Evolutionary conservation across 108 stramenopile species (phyloP).

Genomic region (Skeletonema grethae): DNA sequence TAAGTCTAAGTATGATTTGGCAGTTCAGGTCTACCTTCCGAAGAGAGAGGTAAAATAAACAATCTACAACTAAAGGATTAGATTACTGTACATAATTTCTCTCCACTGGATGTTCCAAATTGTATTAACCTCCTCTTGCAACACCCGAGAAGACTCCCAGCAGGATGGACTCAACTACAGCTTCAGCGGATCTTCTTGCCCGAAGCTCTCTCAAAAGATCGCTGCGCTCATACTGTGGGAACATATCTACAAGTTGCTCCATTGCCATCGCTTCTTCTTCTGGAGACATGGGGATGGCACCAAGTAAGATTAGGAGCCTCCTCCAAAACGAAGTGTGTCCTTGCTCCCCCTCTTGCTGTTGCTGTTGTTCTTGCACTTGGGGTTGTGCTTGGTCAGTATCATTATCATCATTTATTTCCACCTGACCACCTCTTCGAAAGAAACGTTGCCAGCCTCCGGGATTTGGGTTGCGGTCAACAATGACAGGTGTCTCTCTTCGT

Average conservation of each 20-base stretch:
- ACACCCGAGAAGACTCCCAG: constrained; percentile 62
- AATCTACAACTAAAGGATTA: too few species aligned
- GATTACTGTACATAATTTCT: neutral
- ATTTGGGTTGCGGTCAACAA: constrained; percentile 28
- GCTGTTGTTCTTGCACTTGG: constrained; percentile 19
- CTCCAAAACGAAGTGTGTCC: constrained; percentile 57
- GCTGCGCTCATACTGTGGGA: constrained; percentile 73
- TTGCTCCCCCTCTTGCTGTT: constrained; percentile 34
- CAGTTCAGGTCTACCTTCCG: too few species aligned
- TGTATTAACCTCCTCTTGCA: constrained; percentile 36
- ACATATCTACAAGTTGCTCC: constrained; percentile 75
- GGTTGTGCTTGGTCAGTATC: constrained; percentile 7
- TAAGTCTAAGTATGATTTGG: too few species aligned
- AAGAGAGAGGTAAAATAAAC: too few species aligned
- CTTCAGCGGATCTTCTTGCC: constrained; percentile 68
- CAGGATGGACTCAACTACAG: constrained; percentile 72
- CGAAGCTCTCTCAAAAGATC: constrained; percentile 73
- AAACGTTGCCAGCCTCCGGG: constrained; percentile 34
- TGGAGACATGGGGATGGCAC: constrained; percentile 72
- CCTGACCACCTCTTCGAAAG: constrained; percentile 39
- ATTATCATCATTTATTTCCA: constrained; percentile 2
- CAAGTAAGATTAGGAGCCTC: constrained; percentile 59
- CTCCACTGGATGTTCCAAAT: neutral
- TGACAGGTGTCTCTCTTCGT: constrained; percentile 49
- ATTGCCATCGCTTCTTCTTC: constrained; percentile 78